Evolutionary conservation across 352 stramenopile species (phyloP).

Genomic region (Phytophthora pluvialis): DNA sequence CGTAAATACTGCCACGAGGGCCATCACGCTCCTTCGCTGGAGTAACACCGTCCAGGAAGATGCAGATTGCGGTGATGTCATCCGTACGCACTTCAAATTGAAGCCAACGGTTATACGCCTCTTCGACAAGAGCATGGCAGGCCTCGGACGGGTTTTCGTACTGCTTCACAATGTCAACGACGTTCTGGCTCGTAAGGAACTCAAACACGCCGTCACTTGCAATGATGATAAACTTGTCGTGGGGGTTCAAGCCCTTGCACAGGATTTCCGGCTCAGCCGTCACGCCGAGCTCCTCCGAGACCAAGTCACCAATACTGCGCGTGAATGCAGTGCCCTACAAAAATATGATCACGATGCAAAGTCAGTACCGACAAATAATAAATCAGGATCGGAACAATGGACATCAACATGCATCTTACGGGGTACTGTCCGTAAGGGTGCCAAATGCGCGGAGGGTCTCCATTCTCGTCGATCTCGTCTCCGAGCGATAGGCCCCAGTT

Average conservation of each 20-base stretch:
- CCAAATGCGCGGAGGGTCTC: slow-evolving; percentile 93
- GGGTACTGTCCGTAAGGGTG: slow-evolving; percentile 88
- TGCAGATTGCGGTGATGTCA: slow-evolving; percentile 94
- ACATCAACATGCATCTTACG: slow-evolving; percentile 36
- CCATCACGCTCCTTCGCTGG: slow-evolving; percentile 59
- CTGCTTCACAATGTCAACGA: slow-evolving; percentile 91
- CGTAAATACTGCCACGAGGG: slow-evolving; percentile 83
- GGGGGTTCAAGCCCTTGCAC: slow-evolving; percentile 84
- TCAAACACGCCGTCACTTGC: slow-evolving; percentile 96
- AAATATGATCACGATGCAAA: slow-evolving; percentile 15
- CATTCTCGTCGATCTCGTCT: slow-evolving; percentile 92
- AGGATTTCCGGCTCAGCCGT: slow-evolving; percentile 93
- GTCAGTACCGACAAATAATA: slow-evolving; percentile 18
- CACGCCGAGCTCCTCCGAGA: slow-evolving; percentile 92
- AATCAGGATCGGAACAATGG: slow-evolving; percentile 15
- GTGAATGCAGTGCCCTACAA: slow-evolving; percentile 97
- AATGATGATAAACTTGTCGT: slow-evolving; percentile 94
- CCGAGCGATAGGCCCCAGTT: slow-evolving; percentile 91
- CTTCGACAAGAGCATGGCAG: slow-evolving; percentile 89
- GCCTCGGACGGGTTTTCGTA: slow-evolving; percentile 90
- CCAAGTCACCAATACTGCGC: slow-evolving; percentile 95
- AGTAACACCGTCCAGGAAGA: slow-evolving; percentile 82
- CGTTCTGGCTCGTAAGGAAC: slow-evolving; percentile 94
- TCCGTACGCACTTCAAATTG: slow-evolving; percentile 95
- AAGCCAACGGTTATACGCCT: slow-evolving; percentile 94